Conservation (phyloP, 176 grass and related monocot species). For the Carex myosuroides region DNA sequence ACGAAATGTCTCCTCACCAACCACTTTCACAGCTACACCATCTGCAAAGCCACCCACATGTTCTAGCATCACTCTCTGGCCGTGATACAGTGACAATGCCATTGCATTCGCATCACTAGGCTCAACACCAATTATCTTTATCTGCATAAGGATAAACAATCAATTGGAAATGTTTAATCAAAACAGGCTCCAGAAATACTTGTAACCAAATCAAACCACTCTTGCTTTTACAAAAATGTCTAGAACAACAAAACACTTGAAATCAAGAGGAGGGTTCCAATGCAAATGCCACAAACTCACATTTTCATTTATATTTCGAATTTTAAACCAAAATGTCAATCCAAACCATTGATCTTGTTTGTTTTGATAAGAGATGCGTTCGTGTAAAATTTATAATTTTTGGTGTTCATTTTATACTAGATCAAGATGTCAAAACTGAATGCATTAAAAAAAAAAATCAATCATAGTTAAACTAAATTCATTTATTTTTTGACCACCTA, state of each 20-base stretch:
- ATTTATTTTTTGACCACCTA: no score
- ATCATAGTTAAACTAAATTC: no score
- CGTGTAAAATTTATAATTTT: no score
- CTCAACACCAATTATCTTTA: constrained; percentile 97
- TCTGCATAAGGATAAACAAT: constrained; percentile 33
- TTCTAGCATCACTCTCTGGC: constrained; percentile 76
- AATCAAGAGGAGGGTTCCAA: background rate
- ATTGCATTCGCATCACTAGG: constrained; percentile 99
- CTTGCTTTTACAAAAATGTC: background rate
- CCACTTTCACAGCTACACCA: constrained; percentile 97
- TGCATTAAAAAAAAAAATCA: no score
- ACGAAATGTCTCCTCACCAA: constrained; percentile 88
- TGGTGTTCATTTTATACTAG: no score
- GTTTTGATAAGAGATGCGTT: no score
- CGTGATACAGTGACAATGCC: constrained; percentile 86
- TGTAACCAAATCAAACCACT: background rate
- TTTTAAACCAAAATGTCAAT: no score
- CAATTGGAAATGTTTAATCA: background rate
- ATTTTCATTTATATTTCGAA: no score
- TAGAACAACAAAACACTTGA: background rate
- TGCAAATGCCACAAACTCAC: background rate
- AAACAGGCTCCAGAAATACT: background rate
- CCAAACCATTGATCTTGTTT: no score
- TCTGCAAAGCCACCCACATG: constrained; percentile 96
- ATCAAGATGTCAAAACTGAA: no score